Base-by-base conservation (phyloP, 1,284 basidiomycete genomes). In the Stygiomarasmius scandens region DNA sequence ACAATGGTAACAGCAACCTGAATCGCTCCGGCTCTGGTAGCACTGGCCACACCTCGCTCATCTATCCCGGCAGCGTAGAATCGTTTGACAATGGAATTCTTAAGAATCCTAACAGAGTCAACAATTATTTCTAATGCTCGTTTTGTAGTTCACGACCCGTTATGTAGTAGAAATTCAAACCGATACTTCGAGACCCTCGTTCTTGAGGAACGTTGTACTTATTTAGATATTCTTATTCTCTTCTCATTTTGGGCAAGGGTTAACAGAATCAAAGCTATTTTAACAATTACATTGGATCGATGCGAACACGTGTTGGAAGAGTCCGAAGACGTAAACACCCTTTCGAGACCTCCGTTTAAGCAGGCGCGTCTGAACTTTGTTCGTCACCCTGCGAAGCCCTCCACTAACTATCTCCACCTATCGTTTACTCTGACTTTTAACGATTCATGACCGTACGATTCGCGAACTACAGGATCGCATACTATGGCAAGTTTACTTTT, bases 381-480 rank as follows among this genome's bases (percentile, higher is more conserved):
- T 22, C 16, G 34, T 3, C 36, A 12, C 23, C 34, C 19, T 36
- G 34, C 45, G 49, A 41, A 23, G 16, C 41, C 38, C 23, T 6
- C 16, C 14, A 20, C 32, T 29, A 22, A 52, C 19, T 23, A 22
- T 22, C 53, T 46, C 14, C 32, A 23, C 36, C 52, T 46, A 24
- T 41, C 53, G n/a, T n/a, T n/a, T 34, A 20, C n/a, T 27, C 38
- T 19, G 19, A 32, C 43, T 51, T 29, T 29, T 24, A 2, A 52
- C 51, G 50, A 57, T 52, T 59, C 54, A 86, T 86, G 84, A 85
- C 84, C 41, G 72, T 85, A 47, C 77, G 80, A 61, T 86, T 86
- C 69, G 74, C 73, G 58, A 81, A 82, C 53, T 66, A 81, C 63
- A 75, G 84, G 66, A 56, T 82, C 38, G 70, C 64, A n/a, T 79